Evolutionary conservation across 768 basidiomycete genomes (phyloP), one percentile per base, ranked within the genome.

Genomic region (Rhizopogon roseolus): DNA sequence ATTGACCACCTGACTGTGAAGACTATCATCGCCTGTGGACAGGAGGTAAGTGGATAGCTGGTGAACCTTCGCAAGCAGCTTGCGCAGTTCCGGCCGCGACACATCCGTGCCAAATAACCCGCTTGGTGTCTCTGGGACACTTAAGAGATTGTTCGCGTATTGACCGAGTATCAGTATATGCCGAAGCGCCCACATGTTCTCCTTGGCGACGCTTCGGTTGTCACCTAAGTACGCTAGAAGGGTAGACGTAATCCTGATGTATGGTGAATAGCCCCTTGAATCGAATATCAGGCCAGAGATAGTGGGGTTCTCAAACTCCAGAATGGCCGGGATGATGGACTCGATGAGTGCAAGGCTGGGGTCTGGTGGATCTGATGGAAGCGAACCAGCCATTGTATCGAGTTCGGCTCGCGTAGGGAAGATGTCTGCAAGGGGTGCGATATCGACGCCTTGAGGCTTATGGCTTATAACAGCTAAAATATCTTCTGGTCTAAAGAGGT

Each of bases 41-140:
- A 93, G 67, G 2, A 89, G 68, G 66, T 93, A 93, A 1, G 86
- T 77, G 4, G 78, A 71, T 11, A 88, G 56, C 53, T 80, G 81
- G 38, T 77, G 78, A 6, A 77, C 73, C 60, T 71, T 80, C 44
- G 64, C 65, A 3, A 77, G 61, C 1, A 88, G 54, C n/a, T 73
- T 72, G 6, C 65, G 63, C 29, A 81, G 58, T 0, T 63, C 68
- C 1, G 68, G 59, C 14, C 64, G 61, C 1, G 77, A 61, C 34
- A 72, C 69, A 17, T 68, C 54, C 16, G 41, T 44, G 28, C 74
- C 66, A 58, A 89, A 85, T 0, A 85, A 68, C 0, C 80, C 72
- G 63, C 75, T 81, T 11, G 62, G 64, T 4, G 69, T 72, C 5
- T 74, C 72, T 9, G 81, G 82, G 0, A 87, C 70, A 27, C 77